Conservation (phyloP, 441 rosid genomes). For the Brassica balearica region DNA sequence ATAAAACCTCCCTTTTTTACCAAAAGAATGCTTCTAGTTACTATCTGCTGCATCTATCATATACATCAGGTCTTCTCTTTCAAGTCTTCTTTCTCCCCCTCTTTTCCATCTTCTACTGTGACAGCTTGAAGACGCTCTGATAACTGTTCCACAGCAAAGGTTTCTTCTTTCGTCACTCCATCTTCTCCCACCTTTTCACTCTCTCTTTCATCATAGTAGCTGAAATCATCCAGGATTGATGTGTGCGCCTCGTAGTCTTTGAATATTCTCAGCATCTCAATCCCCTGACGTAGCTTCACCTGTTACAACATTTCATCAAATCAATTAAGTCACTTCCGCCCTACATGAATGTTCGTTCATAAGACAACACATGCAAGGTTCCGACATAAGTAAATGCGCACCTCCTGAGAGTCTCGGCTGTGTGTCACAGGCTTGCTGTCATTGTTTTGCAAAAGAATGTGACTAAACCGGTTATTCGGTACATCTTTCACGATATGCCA, state of each 20-base stretch:
- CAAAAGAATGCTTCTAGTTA: constrained; percentile 31
- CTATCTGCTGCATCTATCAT: constrained; percentile 15
- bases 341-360: neutral
- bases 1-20: constrained; percentile 12
- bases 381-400: constrained; percentile 22
- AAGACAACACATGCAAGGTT: neutral
- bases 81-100: neutral
- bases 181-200: constrained; percentile 42
- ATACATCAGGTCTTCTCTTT: neutral
- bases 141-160: neutral
- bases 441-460: constrained; percentile 72
- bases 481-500: constrained; percentile 86
- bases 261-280: constrained; percentile 77
- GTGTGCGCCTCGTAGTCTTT: constrained; percentile 64
- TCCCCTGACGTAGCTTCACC: constrained; percentile 81
- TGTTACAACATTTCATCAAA: constrained; percentile 41
- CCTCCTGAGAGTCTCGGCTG: constrained; percentile 90
- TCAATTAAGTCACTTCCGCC: constrained; percentile 17
- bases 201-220: constrained; percentile 53
- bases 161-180: constrained; percentile 40
- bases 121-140: constrained; percentile 3
- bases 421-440: constrained; percentile 88
- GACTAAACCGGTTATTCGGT: constrained; percentile 72
- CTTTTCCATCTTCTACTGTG: neutral
- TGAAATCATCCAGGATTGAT: constrained; percentile 77